phyloP scores from a whole-genome alignment of 139 green algal genomes.

The Micractinium sp. region DNA sequence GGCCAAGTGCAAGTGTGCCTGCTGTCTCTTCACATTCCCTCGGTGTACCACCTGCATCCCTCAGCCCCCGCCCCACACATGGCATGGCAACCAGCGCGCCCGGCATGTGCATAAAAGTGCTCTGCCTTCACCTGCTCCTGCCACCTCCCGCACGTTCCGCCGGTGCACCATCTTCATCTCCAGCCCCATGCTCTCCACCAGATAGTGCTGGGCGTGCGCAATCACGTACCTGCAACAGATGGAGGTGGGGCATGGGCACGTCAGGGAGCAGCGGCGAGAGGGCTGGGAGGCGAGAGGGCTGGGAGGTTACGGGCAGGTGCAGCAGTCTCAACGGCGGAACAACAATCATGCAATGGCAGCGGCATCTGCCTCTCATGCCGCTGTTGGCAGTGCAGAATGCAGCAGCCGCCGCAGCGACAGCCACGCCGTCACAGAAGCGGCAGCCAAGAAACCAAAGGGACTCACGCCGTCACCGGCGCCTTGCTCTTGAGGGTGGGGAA shows the following conservation, averaged over 20 bases:
- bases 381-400: not conserved
- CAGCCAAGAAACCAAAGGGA: not conserved
- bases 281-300: not conserved
- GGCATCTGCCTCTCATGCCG: not conserved
- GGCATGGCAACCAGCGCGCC: too few relatives aligned
- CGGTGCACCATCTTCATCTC: slow-evolving; percentile 23
- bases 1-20: not conserved
- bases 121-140: too few relatives aligned
- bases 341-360: not conserved
- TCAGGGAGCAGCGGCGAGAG: too few relatives aligned
- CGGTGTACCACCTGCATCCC: too few relatives aligned
- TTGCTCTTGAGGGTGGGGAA: slow-evolving; percentile 24
- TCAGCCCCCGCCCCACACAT: too few relatives aligned
- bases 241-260: too few relatives aligned
- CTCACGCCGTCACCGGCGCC: slow-evolving; percentile 1
- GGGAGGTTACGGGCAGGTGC: not conserved
- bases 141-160: too few relatives aligned
- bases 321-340: not conserved
- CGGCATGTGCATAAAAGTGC: too few relatives aligned
- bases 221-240: slow-evolving; percentile 32
- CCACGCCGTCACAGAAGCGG: too few relatives aligned
- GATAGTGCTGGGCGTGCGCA: slow-evolving; percentile 29
- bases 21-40: not conserved
- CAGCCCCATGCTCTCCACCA: slow-evolving; percentile 37
- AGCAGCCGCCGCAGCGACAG: not conserved